Evolutionary conservation across 495 filamentous ascomycete species (phyloP).

Genomic region (Penicillium turbatum): DNA sequence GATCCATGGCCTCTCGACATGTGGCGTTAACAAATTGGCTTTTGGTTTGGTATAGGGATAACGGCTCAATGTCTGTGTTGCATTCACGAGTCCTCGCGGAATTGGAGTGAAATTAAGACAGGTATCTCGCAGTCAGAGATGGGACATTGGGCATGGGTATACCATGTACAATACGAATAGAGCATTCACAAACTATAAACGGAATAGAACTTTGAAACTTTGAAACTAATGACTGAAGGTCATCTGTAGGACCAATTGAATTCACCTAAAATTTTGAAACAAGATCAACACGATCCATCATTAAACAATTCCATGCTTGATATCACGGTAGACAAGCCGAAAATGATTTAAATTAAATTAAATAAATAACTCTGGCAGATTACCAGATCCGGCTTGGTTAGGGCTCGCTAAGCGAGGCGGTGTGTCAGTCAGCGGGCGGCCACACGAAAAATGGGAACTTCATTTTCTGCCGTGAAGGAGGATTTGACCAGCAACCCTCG

Average conservation of each 20-base stretch:
- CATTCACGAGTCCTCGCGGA: not conserved
- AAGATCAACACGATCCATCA: not conserved
- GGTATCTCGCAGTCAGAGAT: not conserved
- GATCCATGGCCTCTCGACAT: constrained; percentile 4
- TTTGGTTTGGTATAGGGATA: constrained; percentile 14
- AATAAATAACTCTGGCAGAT: constrained; percentile 21
- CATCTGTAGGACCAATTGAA: not conserved
- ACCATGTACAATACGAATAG: constrained; percentile 24
- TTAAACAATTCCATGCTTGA: not conserved
- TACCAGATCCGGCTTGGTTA: constrained; percentile 30
- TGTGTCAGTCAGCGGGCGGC: constrained; percentile 36
- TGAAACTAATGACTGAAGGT: not conserved
- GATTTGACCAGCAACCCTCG: constrained; percentile 52
- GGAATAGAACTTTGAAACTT: not conserved
- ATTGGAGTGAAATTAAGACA: not conserved
- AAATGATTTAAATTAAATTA: not conserved
- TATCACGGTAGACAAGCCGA: not conserved
- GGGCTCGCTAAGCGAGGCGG: constrained; percentile 51
- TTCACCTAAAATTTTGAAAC: not conserved
- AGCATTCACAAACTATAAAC: constrained; percentile 8
- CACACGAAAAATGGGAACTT: constrained; percentile 45
- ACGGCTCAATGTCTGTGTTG: not conserved
- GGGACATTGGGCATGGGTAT: constrained; percentile 9
- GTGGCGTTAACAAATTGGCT: constrained; percentile 6
- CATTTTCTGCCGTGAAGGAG: constrained; percentile 37